Evolutionary conservation across 108 stramenopile genomes (phyloP), one percentile per base, ranked within the genome.

Genomic region (Conticribra weissflogii): DNA sequence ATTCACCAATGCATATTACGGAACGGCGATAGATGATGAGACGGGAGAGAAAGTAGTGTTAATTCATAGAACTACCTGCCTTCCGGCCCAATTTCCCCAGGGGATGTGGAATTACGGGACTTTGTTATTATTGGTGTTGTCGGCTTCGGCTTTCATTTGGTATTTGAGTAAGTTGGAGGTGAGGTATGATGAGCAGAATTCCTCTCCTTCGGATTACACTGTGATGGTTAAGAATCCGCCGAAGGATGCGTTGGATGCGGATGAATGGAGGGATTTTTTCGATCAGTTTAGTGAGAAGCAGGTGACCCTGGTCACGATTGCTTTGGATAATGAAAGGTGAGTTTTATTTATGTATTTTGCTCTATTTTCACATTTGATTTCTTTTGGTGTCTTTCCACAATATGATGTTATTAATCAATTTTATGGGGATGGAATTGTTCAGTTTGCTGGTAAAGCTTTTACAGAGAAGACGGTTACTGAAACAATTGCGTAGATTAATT

Each of bases 241-340:
- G 21, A 66, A 73, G 2, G 84, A 88, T 66, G 91, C 94, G 0
- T 54, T 49, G 33, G 86, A 91, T 71, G 80, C 87, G 7, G 86
- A 96, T 22, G 90, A 89, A 63, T 96, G 90, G 90, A 49, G 66
- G 24, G 71, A 75, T 33, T 95, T 92, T 76, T 91, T 92, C 71
- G 54, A 61, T 22, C 76, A 80, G 48, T 96, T 81, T 57, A 65
- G 73, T 21, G 78, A 80, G 21, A 78, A 87, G 48, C 68, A 83
- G 47, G 91, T 95, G 14, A 86, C 86, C 15, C 46, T 54, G 7
- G 81, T 90, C 7, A 89, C 90, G 16, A 66, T 95, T n/a, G 81
- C 86, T n/a, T 63, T 90, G 44, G 61, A 88, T 64, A 95, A 95
- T 58, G 69, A 85, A 19, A 48, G 36, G 36, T 41, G 36, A 5